These are phyloP conservation scores for Cercospora brassicicola DNA, from an alignment of 2,329 filamentous ascomycete genomes.

Conservation along the genomic window DNA sequence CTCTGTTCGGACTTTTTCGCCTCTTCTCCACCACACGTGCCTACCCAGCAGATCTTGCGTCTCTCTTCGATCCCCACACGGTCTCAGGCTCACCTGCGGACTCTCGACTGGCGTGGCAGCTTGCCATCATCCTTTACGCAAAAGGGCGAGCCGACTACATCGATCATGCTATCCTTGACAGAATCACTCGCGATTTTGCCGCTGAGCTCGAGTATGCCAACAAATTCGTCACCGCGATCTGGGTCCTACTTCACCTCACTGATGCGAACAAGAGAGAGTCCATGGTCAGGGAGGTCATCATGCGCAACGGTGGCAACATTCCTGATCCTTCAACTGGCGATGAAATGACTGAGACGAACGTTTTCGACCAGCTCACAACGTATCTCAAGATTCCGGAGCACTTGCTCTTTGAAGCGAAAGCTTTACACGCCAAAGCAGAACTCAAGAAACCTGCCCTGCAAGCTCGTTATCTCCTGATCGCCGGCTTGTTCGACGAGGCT, in stretches of 20 bases:
- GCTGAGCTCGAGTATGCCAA: conserved; percentile 36
- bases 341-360: conserved; percentile 27
- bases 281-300: conserved; percentile 55
- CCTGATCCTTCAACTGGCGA: conserved; percentile 36
- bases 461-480: conserved; percentile 76
- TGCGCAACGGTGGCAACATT: conserved; percentile 70
- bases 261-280: conserved; percentile 27
- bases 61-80: conserved; percentile 73
- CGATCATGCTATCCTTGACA: conserved; percentile 57
- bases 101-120: conserved; percentile 78
- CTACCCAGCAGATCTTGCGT: conserved; percentile 56
- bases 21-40: conserved; percentile 45
- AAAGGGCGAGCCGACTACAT: conserved; percentile 31
- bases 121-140: conserved; percentile 60
- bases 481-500: conserved; percentile 65
- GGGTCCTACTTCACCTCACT: conserved; percentile 37
- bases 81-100: conserved; percentile 73
- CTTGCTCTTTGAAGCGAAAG: conserved; percentile 88
- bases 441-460: conserved; percentile 68
- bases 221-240: conserved; percentile 33
- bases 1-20: conserved; percentile 84
- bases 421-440: conserved; percentile 74
- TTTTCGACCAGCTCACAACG: conserved; percentile 32
- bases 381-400: conserved; percentile 68
- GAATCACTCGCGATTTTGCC: conserved; percentile 57